These are phyloP conservation scores for Aspergillus spinulosporus DNA, from an alignment of 2,329 filamentous ascomycete species.

Conservation along the genomic window DNA sequence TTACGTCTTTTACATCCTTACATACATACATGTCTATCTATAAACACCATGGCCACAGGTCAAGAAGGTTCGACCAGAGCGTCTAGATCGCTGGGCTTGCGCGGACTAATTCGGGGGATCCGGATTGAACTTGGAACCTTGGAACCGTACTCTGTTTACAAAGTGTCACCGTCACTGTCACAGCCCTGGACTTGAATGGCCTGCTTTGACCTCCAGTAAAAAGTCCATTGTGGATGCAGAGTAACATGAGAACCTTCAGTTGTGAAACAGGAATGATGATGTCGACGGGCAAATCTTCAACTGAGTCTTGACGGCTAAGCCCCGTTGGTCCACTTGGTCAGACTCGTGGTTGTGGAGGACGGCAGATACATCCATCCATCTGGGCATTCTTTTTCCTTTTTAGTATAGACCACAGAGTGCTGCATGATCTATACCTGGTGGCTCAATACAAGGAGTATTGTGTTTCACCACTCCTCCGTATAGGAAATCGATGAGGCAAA, in stretches of 20 bases:
- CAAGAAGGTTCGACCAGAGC: slow-evolving; percentile 17
- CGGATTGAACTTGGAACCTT: slow-evolving; percentile 6
- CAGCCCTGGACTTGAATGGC: neutral
- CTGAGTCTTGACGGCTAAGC: neutral
- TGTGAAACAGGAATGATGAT: neutral
- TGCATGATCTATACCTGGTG: neutral
- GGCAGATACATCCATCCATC: neutral
- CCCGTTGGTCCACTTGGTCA: neutral
- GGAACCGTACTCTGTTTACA: slow-evolving; percentile 1
- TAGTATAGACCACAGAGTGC: neutral
- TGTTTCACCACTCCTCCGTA: no score
- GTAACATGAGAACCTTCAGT: neutral
- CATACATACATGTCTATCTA: neutral
- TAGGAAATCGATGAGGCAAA: neutral
- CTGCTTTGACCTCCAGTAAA: neutral
- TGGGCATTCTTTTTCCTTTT: neutral
- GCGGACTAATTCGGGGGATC: slow-evolving; percentile 19
- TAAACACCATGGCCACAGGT: neutral
- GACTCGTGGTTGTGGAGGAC: neutral
- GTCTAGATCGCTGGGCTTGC: slow-evolving; percentile 8
- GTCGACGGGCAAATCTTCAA: neutral
- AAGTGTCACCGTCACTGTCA: neutral
- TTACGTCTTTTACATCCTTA: neutral
- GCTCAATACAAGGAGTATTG: neutral
- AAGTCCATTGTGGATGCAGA: neutral